Conservation (phyloP, 2,329 filamentous ascomycete genomes). For the Thielaviopsis musarum region DNA sequence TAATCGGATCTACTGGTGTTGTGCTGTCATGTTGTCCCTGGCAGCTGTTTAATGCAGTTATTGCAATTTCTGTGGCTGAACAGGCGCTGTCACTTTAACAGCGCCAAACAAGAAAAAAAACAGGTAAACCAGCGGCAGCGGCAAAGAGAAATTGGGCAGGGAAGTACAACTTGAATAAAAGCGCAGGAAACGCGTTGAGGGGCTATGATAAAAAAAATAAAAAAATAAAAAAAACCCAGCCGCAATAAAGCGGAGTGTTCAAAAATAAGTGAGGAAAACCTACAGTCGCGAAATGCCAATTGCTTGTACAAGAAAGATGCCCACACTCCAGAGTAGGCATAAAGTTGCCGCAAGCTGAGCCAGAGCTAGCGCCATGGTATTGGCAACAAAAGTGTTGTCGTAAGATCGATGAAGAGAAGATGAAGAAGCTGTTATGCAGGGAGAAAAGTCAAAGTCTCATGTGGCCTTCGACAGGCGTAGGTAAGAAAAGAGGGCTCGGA, state of each 20-base stretch:
- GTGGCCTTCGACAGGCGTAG: not conserved
- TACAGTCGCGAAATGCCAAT: constrained; percentile 42
- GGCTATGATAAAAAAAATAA: not conserved
- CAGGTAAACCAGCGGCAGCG: not conserved
- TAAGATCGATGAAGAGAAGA: not conserved
- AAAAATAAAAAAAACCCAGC: not conserved
- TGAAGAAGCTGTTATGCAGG: not conserved
- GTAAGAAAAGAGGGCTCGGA: not conserved
- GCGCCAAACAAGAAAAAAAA: not conserved
- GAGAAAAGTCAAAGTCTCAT: not conserved
- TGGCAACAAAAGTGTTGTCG: not conserved
- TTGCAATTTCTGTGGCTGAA: not conserved
- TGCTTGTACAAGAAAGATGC: constrained; percentile 35
- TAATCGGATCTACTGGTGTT: not conserved
- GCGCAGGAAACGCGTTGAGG: not conserved
- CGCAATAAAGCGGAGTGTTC: not conserved
- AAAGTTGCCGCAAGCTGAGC: constrained; percentile 26
- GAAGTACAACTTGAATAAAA: not conserved
- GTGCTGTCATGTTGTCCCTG: not conserved
- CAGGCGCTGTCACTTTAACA: not conserved
- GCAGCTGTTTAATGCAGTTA: not conserved
- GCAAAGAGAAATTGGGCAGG: not conserved
- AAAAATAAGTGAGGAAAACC: constrained; percentile 13
- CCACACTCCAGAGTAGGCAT: constrained; percentile 35
- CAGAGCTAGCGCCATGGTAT: constrained; percentile 16